Evolutionary conservation across 768 basidiomycete genomes (phyloP).

Genomic region (Rhizopogon vesiculosus): DNA sequence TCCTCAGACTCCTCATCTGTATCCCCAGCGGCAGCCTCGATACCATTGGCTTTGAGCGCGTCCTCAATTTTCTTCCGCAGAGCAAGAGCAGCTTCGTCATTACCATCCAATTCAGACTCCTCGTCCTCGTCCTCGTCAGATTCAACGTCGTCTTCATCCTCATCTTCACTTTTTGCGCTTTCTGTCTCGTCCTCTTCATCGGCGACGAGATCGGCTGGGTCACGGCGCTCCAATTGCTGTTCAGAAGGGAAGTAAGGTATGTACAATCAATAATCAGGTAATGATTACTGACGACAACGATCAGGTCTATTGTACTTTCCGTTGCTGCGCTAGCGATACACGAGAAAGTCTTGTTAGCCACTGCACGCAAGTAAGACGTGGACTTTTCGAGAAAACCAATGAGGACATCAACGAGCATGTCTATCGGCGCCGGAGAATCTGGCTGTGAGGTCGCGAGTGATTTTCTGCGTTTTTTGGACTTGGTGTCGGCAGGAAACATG

Average conservation of each 20-base stretch:
- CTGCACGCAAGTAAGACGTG: constrained; percentile 71
- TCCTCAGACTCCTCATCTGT: constrained; percentile 57
- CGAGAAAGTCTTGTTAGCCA: constrained; percentile 78
- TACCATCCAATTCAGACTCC: constrained; percentile 44
- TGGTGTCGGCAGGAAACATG: constrained; percentile 40
- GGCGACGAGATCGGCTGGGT: constrained; percentile 48
- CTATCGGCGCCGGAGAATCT: constrained; percentile 58
- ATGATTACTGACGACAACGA: constrained; percentile 61
- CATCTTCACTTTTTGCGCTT: constrained; percentile 32
- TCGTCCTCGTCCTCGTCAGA: constrained; percentile 30
- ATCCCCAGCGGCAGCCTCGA: constrained; percentile 47
- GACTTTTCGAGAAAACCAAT: constrained; percentile 87
- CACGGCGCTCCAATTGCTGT: constrained; percentile 81
- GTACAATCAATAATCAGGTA: background rate
- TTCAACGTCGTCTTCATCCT: constrained; percentile 28
- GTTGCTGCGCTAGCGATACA: constrained; percentile 63
- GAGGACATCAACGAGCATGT: constrained; percentile 83
- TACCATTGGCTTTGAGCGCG: constrained; percentile 54
- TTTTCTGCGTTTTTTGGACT: constrained; percentile 38
- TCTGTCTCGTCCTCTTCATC: constrained; percentile 40
- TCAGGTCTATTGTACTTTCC: constrained; percentile 71
- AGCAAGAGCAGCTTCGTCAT: constrained; percentile 40
- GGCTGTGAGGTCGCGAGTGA: constrained; percentile 21
- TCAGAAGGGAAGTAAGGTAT: constrained; percentile 1
- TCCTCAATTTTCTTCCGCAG: constrained; percentile 67